phyloP scores from a whole-genome alignment of 768 basidiomycete genomes.

The Megacollybia marginata region DNA sequence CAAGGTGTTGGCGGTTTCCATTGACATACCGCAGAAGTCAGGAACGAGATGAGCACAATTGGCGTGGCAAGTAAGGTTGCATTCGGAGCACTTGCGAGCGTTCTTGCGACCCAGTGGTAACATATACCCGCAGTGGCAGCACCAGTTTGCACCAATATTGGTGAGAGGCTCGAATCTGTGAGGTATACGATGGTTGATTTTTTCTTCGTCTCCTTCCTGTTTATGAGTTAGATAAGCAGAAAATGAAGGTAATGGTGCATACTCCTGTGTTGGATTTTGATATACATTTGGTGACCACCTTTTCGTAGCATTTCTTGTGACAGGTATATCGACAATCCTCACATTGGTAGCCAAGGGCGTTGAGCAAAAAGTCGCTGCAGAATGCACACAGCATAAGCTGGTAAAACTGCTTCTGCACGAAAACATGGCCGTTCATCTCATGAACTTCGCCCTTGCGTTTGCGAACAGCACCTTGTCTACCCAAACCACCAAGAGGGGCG shows the following conservation, averaged over 20 bases:
- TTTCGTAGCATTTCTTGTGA: constrained; percentile 98
- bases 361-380: constrained; percentile 95
- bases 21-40: constrained; percentile 99
- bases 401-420: constrained; percentile 95
- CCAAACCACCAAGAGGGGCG: constrained; percentile 76
- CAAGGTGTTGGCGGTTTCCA: constrained; percentile 96
- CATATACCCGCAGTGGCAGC: constrained; percentile 99
- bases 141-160: constrained; percentile 98
- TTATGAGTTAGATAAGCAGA: not conserved
- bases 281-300: constrained; percentile 99
- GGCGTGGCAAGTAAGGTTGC: constrained; percentile 93
- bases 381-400: constrained; percentile 98
- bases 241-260: constrained; percentile 21
- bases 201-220: constrained; percentile 94
- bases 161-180: constrained; percentile 97
- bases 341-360: constrained; percentile 97
- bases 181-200: constrained; percentile 98
- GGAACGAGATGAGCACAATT: constrained; percentile 97
- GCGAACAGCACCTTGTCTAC: constrained; percentile 95
- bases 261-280: constrained; percentile 94
- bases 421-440: constrained; percentile 99
- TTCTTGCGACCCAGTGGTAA: constrained; percentile 96
- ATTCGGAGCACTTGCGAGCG: constrained; percentile 91
- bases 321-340: constrained; percentile 99
- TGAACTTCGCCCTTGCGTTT: constrained; percentile 98